These are phyloP conservation scores for Kockovaella imperatae DNA, from an alignment of 768 basidiomycete species.

Conservation along the genomic window DNA sequence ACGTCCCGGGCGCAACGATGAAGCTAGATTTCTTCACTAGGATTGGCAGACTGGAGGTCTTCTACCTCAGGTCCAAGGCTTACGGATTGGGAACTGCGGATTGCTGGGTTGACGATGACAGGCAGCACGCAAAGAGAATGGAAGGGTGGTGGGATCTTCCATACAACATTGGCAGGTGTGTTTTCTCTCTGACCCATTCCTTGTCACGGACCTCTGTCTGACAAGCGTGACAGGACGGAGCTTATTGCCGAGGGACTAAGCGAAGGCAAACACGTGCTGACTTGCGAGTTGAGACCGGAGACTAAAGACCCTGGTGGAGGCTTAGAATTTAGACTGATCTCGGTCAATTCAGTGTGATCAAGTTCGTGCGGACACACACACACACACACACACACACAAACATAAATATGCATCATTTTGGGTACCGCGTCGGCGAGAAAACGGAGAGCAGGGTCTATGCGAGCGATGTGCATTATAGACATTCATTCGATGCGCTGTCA, in stretches of 20 bases:
- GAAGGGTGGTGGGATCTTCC: constrained; percentile 36
- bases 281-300: constrained; percentile 33
- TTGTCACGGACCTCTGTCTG: not conserved
- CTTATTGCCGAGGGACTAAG: constrained; percentile 20
- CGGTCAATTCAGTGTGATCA: too few species aligned
- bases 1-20: constrained; percentile 30
- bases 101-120: constrained; percentile 36
- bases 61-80: constrained; percentile 6
- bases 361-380: too few species aligned
- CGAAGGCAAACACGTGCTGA: constrained; percentile 32
- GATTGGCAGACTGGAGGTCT: constrained; percentile 6
- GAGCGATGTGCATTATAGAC: too few species aligned
- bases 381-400: too few species aligned
- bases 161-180: constrained; percentile 41
- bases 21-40: constrained; percentile 27
- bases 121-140: constrained; percentile 9
- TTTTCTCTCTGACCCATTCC: not conserved
- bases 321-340: constrained; percentile 38
- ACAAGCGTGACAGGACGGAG: constrained; percentile 6
- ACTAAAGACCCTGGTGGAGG: constrained; percentile 39
- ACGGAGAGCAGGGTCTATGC: too few species aligned
- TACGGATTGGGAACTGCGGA: constrained; percentile 29
- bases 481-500: too few species aligned
- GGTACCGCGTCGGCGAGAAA: too few species aligned
- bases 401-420: too few species aligned